These are phyloP conservation scores for Clavispora vitiphila DNA, from an alignment of 805 yeast species.

Conservation along the genomic window DNA sequence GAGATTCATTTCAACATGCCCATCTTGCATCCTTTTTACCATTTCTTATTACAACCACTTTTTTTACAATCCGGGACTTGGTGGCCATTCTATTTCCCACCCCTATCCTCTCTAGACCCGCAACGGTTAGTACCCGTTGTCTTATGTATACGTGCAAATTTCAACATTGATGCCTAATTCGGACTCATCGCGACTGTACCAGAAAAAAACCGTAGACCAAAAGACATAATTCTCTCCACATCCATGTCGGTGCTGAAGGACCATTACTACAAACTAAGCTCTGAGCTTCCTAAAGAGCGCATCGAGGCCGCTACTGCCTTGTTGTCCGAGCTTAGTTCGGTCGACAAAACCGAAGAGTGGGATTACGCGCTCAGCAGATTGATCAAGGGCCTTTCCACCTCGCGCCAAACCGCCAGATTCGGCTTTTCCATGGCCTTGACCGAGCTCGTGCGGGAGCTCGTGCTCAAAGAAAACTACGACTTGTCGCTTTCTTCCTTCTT, in stretches of 20 bases:
- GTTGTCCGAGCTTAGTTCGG: slow-evolving; percentile 51
- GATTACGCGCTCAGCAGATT: slow-evolving; percentile 75
- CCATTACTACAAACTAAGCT: slow-evolving; percentile 69
- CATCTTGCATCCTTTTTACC: not conserved
- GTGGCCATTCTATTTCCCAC: too few relatives aligned
- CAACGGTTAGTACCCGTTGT: not conserved
- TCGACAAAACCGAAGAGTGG: slow-evolving; percentile 56
- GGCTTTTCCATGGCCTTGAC: slow-evolving; percentile 88
- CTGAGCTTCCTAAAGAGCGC: slow-evolving; percentile 70
- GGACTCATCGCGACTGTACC: slow-evolving; percentile 3
- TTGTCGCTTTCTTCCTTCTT: slow-evolving; percentile 31
- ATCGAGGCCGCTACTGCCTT: slow-evolving; percentile 64
- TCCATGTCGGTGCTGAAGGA: slow-evolving; percentile 59
- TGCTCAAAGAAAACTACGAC: slow-evolving; percentile 23
- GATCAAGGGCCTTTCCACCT: slow-evolving; percentile 74
- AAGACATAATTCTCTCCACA: not conserved
- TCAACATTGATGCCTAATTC: slow-evolving; percentile 15
- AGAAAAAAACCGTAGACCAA: not conserved
- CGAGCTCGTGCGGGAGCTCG: slow-evolving; percentile 47
- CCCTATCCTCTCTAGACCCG: too few relatives aligned
- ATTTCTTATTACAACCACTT: not conserved
- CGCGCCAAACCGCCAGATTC: slow-evolving; percentile 76
- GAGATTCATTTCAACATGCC: slow-evolving; percentile 15
- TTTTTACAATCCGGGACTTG: too few relatives aligned
- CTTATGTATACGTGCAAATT: slow-evolving; percentile 10